Evolutionary conservation across 306 rosid species (phyloP).

Genomic region (Corylus avellana): DNA sequence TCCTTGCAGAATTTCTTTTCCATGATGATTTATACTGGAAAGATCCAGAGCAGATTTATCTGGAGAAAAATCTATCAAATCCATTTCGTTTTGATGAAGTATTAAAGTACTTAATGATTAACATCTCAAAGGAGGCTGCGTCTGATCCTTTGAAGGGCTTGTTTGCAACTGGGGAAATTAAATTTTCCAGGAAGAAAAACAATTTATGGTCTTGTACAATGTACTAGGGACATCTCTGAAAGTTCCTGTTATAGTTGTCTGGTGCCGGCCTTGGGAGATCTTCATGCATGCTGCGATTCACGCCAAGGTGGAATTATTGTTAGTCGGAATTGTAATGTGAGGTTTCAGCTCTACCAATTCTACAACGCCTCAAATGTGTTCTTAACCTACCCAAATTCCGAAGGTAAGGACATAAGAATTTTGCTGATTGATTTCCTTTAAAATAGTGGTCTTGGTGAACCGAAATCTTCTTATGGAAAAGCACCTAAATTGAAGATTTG

Average conservation of each 20-base stretch:
- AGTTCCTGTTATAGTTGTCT: constrained; percentile 42
- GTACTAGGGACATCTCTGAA: constrained; percentile 48
- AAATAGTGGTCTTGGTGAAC: too few species aligned
- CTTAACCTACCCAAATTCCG: constrained; percentile 25
- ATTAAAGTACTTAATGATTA: constrained; percentile 31
- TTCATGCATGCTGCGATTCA: constrained; percentile 37
- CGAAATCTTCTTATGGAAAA: background rate
- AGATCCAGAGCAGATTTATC: constrained; percentile 26
- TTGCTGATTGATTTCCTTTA: background rate
- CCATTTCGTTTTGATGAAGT: constrained; percentile 14
- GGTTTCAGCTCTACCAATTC: constrained; percentile 43
- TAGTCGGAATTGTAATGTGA: constrained; percentile 50
- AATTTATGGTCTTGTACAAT: constrained; percentile 64
- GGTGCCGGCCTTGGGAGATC: constrained; percentile 42
- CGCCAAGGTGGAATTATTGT: constrained; percentile 42
- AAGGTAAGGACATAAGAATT: constrained; percentile 23
- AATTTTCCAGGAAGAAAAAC: constrained; percentile 10
- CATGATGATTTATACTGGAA: constrained; percentile 35
- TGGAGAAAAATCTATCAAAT: constrained; percentile 34
- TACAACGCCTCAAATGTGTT: constrained; percentile 18
- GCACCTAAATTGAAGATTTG: constrained; percentile 44
- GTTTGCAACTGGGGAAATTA: constrained; percentile 52
- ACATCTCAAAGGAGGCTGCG: constrained; percentile 37
- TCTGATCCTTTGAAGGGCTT: constrained; percentile 15
- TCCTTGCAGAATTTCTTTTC: constrained; percentile 40